Evolutionary conservation across 768 basidiomycete genomes (phyloP), one percentile per base, ranked within the genome.

Genomic region (Nevesoporus exiguus): DNA sequence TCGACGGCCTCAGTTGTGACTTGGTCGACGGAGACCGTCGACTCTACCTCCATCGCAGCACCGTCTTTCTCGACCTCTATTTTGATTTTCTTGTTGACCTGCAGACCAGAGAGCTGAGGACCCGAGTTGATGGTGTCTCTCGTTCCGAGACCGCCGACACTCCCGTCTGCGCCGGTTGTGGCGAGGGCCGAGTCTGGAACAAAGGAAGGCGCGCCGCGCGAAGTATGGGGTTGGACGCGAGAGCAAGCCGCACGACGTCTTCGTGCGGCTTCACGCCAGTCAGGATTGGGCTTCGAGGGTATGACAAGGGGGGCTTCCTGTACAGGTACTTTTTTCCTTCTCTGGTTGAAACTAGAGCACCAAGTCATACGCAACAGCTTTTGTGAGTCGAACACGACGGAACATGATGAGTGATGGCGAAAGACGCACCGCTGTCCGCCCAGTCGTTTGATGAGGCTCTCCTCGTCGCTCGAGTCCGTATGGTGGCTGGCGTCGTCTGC

Each of bases 211-310:
- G 37, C 33, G 17, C 52, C 34, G 24, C 56, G 67, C 5, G 58
- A 42, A 37, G 50, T 11, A 6, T 47, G 24, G 9, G 60, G 37
- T 5, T 58, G 60, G 22, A 49, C 14, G 0, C 67, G 59, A 11
- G 62, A 29, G 19, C 58, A 66, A 37, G 51, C 60, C 15, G 68
- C 56, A 3, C 69, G 70, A 8, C 88, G 77, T 66, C 82, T 85
- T 39, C 87, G 78, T 15, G 90, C 90, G 8, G 83, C 71, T 48
- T 84, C 88, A 39, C 92, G 77, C 96, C 96, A 99, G 66, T 99
- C 95, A 25, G 84, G 81, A 64, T 98, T 96, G 62, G 92, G 76
- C 42, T 91, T 76, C 1, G 92, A 77, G 15, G 95, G 86, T 42
- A 99, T 98, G 34, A 97, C 84, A 9, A 97, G 79, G 0, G 90